phyloP scores from a whole-genome alignment of 129 eudicot species.

The Cynara cardunculus region DNA sequence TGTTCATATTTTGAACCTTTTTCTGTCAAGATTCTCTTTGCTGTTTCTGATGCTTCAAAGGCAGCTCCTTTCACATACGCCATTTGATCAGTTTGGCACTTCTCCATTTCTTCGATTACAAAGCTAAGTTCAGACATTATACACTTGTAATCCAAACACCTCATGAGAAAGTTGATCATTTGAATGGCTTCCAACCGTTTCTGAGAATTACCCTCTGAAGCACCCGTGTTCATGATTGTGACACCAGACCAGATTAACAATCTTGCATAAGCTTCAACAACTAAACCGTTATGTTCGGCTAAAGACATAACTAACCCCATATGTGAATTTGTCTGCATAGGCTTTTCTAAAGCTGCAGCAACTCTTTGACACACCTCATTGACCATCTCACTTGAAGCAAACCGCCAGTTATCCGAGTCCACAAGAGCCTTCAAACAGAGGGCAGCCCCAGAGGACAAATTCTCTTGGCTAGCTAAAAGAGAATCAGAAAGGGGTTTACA shows the following conservation, averaged over 20 bases:
- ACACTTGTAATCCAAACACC: slow-evolving; percentile 72
- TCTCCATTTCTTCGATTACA: slow-evolving; percentile 73
- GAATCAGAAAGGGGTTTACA: slow-evolving; percentile 83
- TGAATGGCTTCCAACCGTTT: slow-evolving; percentile 73
- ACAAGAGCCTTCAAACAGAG: slow-evolving; percentile 78
- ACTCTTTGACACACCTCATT: slow-evolving; percentile 80
- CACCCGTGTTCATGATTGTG: slow-evolving; percentile 44
- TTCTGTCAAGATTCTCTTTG: slow-evolving; percentile 50
- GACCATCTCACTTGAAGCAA: slow-evolving; percentile 73
- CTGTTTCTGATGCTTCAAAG: slow-evolving; percentile 70
- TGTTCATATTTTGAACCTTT: slow-evolving; percentile 40
- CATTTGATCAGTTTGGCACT: slow-evolving; percentile 69
- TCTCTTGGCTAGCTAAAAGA: slow-evolving; percentile 64
- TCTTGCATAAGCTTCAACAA: slow-evolving; percentile 75
- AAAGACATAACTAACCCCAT: slow-evolving; percentile 76
- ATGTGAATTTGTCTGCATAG: slow-evolving; percentile 57
- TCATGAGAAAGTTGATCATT: slow-evolving; percentile 75
- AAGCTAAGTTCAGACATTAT: slow-evolving; percentile 55
- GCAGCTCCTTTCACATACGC: slow-evolving; percentile 82
- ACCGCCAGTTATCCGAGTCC: slow-evolving; percentile 87
- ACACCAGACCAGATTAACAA: slow-evolving; percentile 57
- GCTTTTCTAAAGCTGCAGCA: slow-evolving; percentile 67
- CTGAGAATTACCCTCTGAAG: slow-evolving; percentile 57
- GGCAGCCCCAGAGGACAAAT: slow-evolving; percentile 81
- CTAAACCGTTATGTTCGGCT: slow-evolving; percentile 62